Percentiles rank a stretch among this genome's conserved stretches.
These are phyloP conservation scores for Malus hybrid DNA, from an alignment of 331 rosid genomes.

Conservation along the genomic window DNA sequence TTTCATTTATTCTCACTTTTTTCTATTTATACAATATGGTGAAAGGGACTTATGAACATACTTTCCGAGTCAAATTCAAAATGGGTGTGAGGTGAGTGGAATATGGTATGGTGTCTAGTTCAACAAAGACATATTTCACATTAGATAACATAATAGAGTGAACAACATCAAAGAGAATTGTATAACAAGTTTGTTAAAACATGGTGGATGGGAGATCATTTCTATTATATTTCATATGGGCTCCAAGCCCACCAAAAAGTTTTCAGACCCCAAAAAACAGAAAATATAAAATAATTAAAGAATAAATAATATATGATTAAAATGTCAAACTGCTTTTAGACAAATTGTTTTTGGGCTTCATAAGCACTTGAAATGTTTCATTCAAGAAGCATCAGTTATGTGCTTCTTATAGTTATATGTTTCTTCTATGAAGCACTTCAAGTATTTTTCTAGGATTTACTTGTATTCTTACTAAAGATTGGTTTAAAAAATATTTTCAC, in stretches of 20 bases:
- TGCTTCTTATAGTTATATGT: too few species aligned
- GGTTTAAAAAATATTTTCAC: too few species aligned
- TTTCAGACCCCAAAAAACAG: background rate
- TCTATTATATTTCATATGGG: background rate
- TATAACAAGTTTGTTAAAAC: background rate
- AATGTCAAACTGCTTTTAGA: too few species aligned
- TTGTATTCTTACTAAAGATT: too few species aligned
- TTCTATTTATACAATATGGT: background rate
- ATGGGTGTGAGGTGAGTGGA: slow-evolving; percentile 7
- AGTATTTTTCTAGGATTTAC: too few species aligned
- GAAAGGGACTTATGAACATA: background rate
- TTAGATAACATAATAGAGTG: background rate
- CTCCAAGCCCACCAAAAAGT: slow-evolving; percentile 5
- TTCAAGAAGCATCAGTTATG: too few species aligned
- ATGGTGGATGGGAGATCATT: slow-evolving; percentile 9
- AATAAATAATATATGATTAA: background rate
- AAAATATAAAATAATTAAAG: background rate
- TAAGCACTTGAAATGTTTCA: too few species aligned
- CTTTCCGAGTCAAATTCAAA: slow-evolving; percentile 1
- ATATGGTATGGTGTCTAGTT: slow-evolving; percentile 43
- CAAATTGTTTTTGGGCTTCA: too few species aligned
- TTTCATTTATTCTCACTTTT: background rate
- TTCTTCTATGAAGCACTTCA: too few species aligned
- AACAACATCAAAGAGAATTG: background rate
- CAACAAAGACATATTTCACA: slow-evolving; percentile 16